phyloP scores from a whole-genome alignment of 164 flowering plant genomes.

The Chimonanthus salicifolius region DNA sequence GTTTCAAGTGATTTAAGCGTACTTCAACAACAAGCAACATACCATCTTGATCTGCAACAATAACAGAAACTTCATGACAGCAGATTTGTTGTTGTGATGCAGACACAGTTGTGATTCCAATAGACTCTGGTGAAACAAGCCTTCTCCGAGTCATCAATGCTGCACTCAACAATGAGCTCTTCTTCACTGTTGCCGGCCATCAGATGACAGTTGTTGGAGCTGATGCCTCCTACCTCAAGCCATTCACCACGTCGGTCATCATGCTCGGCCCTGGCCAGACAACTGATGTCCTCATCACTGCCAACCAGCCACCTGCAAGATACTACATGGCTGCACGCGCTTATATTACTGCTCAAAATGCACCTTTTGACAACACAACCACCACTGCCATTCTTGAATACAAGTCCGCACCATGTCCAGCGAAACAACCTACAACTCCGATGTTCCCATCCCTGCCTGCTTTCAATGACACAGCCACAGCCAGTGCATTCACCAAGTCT shows the following conservation, averaged over 20 bases:
- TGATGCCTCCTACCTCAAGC: conserved; percentile 71
- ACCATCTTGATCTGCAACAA: no score
- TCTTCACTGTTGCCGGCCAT: conserved; percentile 74
- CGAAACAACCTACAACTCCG: conserved; percentile 36
- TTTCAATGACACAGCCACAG: conserved; percentile 64
- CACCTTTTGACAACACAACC: conserved; percentile 81
- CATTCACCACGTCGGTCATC: conserved; percentile 60
- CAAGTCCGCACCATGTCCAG: conserved; percentile 30
- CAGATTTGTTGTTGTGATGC: conserved; percentile 10
- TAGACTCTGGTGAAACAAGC: conserved; percentile 61
- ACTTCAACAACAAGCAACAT: no score
- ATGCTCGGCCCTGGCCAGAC: conserved; percentile 94
- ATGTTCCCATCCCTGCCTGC: conserved; percentile 52
- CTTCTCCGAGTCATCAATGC: conserved; percentile 67
- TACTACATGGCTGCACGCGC: conserved; percentile 89
- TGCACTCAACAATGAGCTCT: conserved; percentile 62
- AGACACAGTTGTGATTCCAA: conserved; percentile 58
- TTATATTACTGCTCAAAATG: conserved; percentile 50
- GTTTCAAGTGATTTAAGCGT: no score
- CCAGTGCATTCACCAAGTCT: conserved; percentile 39
- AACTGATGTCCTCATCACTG: conserved; percentile 60
- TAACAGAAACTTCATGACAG: no score
- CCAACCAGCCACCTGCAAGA: conserved; percentile 68
- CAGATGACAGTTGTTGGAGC: conserved; percentile 60
- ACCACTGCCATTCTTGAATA: conserved; percentile 81